Percentiles rank a stretch among this genome's conserved stretches.
Evolutionary conservation across 2,329 filamentous ascomycete genomes (phyloP).

Genomic region (Arachnopeziza araneosa): DNA sequence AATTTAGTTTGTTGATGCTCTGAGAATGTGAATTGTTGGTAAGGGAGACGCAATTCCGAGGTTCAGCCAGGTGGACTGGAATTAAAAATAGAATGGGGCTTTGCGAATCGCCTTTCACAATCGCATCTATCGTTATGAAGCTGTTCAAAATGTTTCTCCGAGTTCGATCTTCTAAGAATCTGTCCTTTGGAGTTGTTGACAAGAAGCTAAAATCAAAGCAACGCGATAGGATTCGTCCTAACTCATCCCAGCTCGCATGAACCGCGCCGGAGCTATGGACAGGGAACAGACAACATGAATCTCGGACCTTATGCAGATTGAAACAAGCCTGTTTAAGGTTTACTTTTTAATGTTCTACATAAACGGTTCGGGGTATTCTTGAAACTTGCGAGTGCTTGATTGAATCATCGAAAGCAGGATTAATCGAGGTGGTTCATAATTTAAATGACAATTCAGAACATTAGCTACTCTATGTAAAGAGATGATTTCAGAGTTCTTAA

Average conservation of each 20-base stretch:
- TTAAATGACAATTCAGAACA: no score
- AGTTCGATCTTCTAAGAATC: neutral
- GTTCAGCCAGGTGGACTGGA: neutral
- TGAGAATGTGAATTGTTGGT: slow-evolving; percentile 1
- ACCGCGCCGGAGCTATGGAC: slow-evolving; percentile 10
- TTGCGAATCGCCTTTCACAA: slow-evolving; percentile 4
- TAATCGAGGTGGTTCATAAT: neutral
- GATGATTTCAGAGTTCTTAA: no score
- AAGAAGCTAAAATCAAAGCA: slow-evolving; percentile 6
- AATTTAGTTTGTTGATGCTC: slow-evolving; percentile 15
- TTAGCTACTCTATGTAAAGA: no score
- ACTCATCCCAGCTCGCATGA: slow-evolving; percentile 10
- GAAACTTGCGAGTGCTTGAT: neutral
- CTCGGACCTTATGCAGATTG: slow-evolving; percentile 21
- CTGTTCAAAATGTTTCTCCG: neutral
- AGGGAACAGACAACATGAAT: slow-evolving; percentile 12
- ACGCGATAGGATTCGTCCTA: slow-evolving; percentile 9
- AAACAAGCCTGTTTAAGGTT: slow-evolving; percentile 12
- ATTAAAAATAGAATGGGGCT: slow-evolving; percentile 1
- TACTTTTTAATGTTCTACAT: neutral
- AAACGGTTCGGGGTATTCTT: neutral
- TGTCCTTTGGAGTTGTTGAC: slow-evolving; percentile 19
- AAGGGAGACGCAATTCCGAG: neutral
- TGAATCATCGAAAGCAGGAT: neutral
- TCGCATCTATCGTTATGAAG: neutral